Evolutionary conservation across 495 filamentous ascomycete genomes (phyloP).

Genomic region (Trichoderma asperelloides): DNA sequence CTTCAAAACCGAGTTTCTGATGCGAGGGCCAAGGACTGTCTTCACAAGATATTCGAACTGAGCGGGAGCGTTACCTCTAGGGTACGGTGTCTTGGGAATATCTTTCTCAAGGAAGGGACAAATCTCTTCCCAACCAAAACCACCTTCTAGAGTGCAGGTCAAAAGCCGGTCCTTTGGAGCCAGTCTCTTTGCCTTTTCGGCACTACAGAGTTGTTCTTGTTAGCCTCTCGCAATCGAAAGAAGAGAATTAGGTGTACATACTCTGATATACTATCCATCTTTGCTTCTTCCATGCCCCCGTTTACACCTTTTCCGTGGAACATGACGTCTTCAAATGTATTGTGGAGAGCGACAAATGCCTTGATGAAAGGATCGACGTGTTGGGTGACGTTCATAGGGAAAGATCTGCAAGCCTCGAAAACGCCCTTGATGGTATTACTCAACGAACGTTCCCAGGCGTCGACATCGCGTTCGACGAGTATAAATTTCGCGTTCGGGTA

Average conservation of each 20-base stretch:
- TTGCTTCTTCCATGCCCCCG: constrained; percentile 6
- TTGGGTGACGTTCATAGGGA: constrained; percentile 14
- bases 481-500: constrained; percentile 35
- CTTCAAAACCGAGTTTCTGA: background rate
- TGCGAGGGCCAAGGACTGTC: background rate
- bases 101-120: constrained; percentile 24
- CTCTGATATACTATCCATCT: constrained; percentile 7
- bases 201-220: constrained; percentile 5
- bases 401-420: constrained; percentile 10
- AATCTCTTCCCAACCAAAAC: constrained; percentile 25
- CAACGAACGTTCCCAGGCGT: constrained; percentile 26
- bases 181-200: constrained; percentile 12
- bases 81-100: constrained; percentile 20
- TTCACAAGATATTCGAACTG: constrained; percentile 12
- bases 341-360: constrained; percentile 13
- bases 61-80: constrained; percentile 19
- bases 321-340: constrained; percentile 7
- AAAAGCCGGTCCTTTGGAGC: constrained; percentile 14
- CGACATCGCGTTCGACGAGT: constrained; percentile 24
- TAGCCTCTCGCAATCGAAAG: background rate
- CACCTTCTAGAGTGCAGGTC: constrained; percentile 18
- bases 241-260: background rate
- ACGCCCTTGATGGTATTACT: constrained; percentile 11
- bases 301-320: constrained; percentile 13
- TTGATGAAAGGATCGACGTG: constrained; percentile 12